A percentile compares a stretch with the other conserved stretches of the same genome.
Conservation (phyloP, 176 grass and related monocot genomes). For the Rhynchospora pubera region DNA sequence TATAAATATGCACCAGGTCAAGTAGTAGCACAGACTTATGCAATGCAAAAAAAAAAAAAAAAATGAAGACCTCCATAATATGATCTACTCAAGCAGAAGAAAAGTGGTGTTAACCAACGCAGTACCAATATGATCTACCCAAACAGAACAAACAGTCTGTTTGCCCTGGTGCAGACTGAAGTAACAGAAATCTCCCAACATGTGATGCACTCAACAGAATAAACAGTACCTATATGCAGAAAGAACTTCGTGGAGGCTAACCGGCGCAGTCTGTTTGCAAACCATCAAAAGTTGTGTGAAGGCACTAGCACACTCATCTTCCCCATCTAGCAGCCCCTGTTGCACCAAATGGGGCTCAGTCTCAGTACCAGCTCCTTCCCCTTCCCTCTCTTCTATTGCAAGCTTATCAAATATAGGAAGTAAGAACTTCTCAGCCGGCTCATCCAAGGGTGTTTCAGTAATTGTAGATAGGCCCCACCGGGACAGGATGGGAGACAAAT, state of each 20-base stretch:
- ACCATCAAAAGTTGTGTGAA: constrained; percentile 65
- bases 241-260: constrained; percentile 58
- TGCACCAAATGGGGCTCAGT: constrained; percentile 1
- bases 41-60: background rate
- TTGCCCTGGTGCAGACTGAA: no score
- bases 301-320: constrained; percentile 44
- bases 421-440: constrained; percentile 28
- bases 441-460: constrained; percentile 46
- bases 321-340: constrained; percentile 28
- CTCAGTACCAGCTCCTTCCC: background rate
- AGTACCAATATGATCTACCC: no score
- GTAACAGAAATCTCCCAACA: no score
- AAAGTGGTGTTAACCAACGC: background rate
- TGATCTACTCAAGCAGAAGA: constrained; percentile 3
- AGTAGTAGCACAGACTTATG: background rate
- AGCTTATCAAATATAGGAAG: constrained; percentile 46
- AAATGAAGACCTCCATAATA: constrained; percentile 14
- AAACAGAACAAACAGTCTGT: no score
- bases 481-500: constrained; percentile 65
- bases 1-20: background rate
- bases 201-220: no score
- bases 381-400: constrained; percentile 40
- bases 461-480: constrained; percentile 71
- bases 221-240: constrained; percentile 53
- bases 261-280: constrained; percentile 59